phyloP scores from a whole-genome alignment of 805 yeast genomes.

The Kazachstania viticola region DNA sequence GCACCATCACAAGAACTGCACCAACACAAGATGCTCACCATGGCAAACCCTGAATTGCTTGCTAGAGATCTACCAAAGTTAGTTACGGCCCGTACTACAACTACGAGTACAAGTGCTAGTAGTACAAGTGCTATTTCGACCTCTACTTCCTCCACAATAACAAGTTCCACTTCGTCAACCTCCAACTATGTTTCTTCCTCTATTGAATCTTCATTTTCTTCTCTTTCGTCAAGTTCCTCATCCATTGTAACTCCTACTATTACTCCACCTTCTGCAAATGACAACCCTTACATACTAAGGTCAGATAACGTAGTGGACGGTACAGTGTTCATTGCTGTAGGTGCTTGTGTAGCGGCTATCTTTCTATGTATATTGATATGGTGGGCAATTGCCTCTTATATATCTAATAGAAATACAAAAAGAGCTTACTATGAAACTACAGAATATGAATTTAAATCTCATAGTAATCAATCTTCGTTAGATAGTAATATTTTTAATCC shows the following conservation, averaged over 20 bases:
- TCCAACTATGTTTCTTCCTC: background rate
- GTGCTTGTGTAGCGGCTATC: constrained; percentile 52
- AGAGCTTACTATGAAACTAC: constrained; percentile 6
- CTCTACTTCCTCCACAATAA: background rate
- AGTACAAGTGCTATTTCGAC: background rate
- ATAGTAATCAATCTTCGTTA: background rate
- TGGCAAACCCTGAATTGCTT: no score
- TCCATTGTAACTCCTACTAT: constrained; percentile 24
- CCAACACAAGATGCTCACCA: no score
- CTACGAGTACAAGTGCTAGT: background rate
- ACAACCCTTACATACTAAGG: constrained; percentile 54
- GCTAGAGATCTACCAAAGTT: constrained; percentile 5
- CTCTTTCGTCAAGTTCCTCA: constrained; percentile 6
- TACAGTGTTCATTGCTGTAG: constrained; percentile 75
- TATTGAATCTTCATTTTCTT: background rate
- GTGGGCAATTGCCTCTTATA: constrained; percentile 37
- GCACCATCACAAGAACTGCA: no score
- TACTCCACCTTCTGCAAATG: constrained; percentile 40
- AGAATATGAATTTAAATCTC: background rate
- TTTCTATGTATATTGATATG: constrained; percentile 40
- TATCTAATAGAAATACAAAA: constrained; percentile 43
- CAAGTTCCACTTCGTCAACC: background rate
- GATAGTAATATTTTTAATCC: constrained; percentile 1
- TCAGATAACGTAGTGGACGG: constrained; percentile 47
- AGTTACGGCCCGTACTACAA: background rate